Evolutionary conservation across 768 basidiomycete species (phyloP).

Genomic region (Leucocoprinus sp.): DNA sequence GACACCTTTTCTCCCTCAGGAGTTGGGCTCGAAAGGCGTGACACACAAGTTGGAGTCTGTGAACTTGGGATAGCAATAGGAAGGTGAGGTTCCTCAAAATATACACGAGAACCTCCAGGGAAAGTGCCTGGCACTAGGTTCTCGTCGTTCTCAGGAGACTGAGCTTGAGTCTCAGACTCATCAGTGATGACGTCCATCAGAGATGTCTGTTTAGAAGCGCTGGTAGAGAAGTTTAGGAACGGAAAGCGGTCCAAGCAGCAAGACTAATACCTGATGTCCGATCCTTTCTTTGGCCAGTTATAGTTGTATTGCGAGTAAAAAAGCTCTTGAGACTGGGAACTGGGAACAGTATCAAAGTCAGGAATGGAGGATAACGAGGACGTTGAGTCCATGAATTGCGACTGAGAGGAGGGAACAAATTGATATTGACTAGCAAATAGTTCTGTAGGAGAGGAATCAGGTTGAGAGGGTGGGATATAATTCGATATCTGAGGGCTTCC

Average conservation of each 20-base stretch:
- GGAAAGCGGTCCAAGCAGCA: background rate
- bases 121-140: background rate
- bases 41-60: background rate
- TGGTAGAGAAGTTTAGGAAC: background rate
- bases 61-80: background rate
- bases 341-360: slow-evolving; percentile 28
- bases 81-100: background rate
- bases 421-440: background rate
- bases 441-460: background rate
- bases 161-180: background rate
- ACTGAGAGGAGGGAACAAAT: slow-evolving; percentile 9
- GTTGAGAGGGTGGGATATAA: background rate
- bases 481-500: slow-evolving; percentile 17
- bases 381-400: slow-evolving; percentile 2
- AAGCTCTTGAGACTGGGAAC: slow-evolving; percentile 37
- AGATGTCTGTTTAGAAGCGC: background rate
- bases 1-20: background rate
- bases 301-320: background rate
- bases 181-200: background rate
- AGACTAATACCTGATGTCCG: background rate
- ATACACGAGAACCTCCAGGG: background rate
- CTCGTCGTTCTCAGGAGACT: background rate
- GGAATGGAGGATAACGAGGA: background rate
- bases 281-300: background rate
- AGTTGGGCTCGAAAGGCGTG: background rate